These are phyloP conservation scores for Saccharomyces jurei DNA, from an alignment of 805 yeast genomes.

Conservation along the genomic window DNA sequence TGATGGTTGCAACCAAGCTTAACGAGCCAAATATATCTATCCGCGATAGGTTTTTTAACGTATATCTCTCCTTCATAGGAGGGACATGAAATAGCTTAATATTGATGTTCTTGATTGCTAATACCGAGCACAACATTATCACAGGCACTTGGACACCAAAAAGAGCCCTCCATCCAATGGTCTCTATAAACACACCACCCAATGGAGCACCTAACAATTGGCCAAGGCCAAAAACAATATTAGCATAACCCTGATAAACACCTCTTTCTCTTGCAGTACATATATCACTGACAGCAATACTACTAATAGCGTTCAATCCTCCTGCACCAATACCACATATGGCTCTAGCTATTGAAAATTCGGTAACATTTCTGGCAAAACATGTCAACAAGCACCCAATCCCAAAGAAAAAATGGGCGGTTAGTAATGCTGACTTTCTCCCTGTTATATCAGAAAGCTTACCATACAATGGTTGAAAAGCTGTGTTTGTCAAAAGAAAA, in stretches of 20 bases:
- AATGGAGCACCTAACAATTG: slow-evolving; percentile 61
- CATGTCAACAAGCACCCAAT: slow-evolving; percentile 41
- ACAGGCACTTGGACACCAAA: slow-evolving; percentile 46
- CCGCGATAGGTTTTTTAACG: slow-evolving; percentile 42
- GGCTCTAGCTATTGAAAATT: slow-evolving; percentile 49
- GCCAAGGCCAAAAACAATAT: slow-evolving; percentile 67
- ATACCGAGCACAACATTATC: slow-evolving; percentile 32
- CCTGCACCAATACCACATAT: slow-evolving; percentile 91
- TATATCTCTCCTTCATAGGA: slow-evolving; percentile 39
- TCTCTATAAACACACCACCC: slow-evolving; percentile 53
- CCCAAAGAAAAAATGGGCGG: slow-evolving; percentile 37
- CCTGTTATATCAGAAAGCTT: slow-evolving; percentile 51
- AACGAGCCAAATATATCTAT: slow-evolving; percentile 64
- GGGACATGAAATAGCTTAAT: slow-evolving; percentile 42
- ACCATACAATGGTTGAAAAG: slow-evolving; percentile 62
- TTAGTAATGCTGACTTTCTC: slow-evolving; percentile 36
- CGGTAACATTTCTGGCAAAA: slow-evolving; percentile 25
- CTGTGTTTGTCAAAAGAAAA: slow-evolving; percentile 53
- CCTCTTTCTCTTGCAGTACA: slow-evolving; percentile 74
- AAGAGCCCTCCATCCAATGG: slow-evolving; percentile 58
- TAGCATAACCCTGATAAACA: slow-evolving; percentile 74
- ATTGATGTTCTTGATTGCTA: slow-evolving; percentile 32
- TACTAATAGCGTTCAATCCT: slow-evolving; percentile 66
- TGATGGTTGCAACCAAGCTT: slow-evolving; percentile 47
- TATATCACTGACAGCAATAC: slow-evolving; percentile 69